Conservation (phyloP, 106 monocot genomes). For the Dendrobium catenatum region DNA sequence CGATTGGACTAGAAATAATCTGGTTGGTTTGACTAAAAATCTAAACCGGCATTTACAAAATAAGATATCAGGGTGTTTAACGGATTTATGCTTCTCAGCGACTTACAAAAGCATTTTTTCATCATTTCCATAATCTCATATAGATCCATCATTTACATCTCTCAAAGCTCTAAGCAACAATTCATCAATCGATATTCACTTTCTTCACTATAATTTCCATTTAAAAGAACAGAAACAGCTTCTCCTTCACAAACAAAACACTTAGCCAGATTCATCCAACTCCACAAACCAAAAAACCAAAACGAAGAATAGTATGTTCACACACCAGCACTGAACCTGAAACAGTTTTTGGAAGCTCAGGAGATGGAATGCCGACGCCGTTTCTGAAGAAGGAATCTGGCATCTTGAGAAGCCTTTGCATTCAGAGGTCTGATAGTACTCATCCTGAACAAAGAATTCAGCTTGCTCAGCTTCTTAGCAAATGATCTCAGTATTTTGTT, state of each 20-base stretch:
- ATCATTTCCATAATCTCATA: too few species aligned
- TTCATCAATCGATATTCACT: too few species aligned
- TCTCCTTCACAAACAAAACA: background rate
- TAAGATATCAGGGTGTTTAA: too few species aligned
- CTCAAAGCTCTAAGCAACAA: too few species aligned
- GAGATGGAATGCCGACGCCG: conserved; percentile 55
- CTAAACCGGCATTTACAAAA: too few species aligned
- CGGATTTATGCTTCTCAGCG: too few species aligned
- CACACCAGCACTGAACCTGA: background rate
- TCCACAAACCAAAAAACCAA: background rate
- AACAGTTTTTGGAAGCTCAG: conserved; percentile 14
- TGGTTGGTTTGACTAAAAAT: too few species aligned
- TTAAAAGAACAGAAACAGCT: background rate
- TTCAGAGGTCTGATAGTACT: conserved; percentile 22
- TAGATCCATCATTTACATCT: too few species aligned
- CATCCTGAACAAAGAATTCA: conserved; percentile 40
- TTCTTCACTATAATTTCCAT: too few species aligned
- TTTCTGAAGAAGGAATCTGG: conserved; percentile 48
- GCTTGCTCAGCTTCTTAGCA: conserved; percentile 43
- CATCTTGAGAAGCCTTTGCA: conserved; percentile 25
- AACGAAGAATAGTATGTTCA: background rate
- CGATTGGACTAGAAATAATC: too few species aligned
- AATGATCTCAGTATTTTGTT: conserved; percentile 49
- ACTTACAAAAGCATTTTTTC: too few species aligned
- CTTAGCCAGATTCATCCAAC: background rate